phyloP scores from a whole-genome alignment of 1,139 yeast species.

The Saccharomyces hybrid region DNA sequence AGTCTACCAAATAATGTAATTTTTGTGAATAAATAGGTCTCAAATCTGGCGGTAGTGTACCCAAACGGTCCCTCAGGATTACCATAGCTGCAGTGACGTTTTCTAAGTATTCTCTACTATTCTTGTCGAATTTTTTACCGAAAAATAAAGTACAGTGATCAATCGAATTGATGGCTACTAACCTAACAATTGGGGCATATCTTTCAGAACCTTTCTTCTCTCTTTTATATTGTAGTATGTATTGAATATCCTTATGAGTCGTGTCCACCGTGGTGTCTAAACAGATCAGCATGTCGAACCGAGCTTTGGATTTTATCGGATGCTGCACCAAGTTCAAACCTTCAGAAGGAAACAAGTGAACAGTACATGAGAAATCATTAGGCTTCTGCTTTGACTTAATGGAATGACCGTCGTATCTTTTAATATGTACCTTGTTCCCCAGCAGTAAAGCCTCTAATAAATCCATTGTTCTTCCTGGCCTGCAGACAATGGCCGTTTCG shows the following conservation, averaged over 20 bases:
- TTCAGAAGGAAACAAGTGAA: conserved; percentile 43
- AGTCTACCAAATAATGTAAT: conserved; percentile 52
- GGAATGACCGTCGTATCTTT: conserved; percentile 58
- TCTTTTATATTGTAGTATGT: conserved; percentile 21
- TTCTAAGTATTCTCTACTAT: conserved; percentile 45
- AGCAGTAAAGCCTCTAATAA: conserved; percentile 67
- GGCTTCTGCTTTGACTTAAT: conserved; percentile 32
- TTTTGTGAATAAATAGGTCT: conserved; percentile 68
- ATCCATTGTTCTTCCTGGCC: conserved; percentile 62
- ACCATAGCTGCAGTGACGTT: conserved; percentile 76
- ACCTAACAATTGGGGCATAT: conserved; percentile 52
- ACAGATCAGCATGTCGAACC: conserved; percentile 58
- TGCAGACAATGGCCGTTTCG: conserved; percentile 45
- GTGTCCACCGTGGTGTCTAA: conserved; percentile 65
- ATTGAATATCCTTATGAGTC: conserved; percentile 31
- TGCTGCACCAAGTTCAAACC: conserved; percentile 11
- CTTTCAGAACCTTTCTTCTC: conserved; percentile 14
- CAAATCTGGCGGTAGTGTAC: conserved; percentile 71
- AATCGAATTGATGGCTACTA: conserved; percentile 71
- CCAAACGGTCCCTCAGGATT: conserved; percentile 76
- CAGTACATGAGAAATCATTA: conserved; percentile 26
- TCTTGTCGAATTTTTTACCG: conserved; percentile 34
- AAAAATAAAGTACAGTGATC: conserved; percentile 61
- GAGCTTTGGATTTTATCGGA: conserved; percentile 21
- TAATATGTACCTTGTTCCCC: conserved; percentile 60